Evolutionary conservation across 2,329 filamentous ascomycete genomes (phyloP), one percentile per base, ranked within the genome.

Genomic region (Penicillium hesseltinei): DNA sequence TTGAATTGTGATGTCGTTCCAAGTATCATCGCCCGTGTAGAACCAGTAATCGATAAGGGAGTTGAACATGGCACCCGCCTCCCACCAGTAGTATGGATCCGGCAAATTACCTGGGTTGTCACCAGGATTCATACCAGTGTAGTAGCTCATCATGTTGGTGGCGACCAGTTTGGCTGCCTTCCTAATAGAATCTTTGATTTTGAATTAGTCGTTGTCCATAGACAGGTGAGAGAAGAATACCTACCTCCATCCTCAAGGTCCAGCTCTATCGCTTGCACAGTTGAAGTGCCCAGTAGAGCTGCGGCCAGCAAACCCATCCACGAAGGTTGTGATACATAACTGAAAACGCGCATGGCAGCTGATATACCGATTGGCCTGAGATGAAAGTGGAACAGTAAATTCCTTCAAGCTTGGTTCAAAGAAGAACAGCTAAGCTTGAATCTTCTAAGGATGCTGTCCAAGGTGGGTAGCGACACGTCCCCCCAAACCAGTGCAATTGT

Each of bases 101-200:
- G 80, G 76, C 51, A 84, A 60, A 58, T 81, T 79, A 39, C 81
- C 81, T 1, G 81, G 78, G 21, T 78, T 75, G 58, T 82, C 78
- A 33, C 79, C 80, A 9, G 79, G 75, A 27, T 76, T 78, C 59
- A 70, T 67, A 17, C 72, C 72, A 0, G 78, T 80, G 63, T 85
- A 85, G 60, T 81, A 81, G 27, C 69, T 73, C 67, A 84, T 80
- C 72, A 84, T 79, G 44, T 75, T 75, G 60, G 73, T 74, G 5
- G 78, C 78, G 50, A 80, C 69, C 21, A 72, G 72, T 51, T 73
- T 75, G 7, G 80, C 75, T 17, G 78, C 77, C 53, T 70, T 64
- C 57, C 78, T 81, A 60, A 82, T 79, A 2, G 78, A 81, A 17
- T 74, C 79, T 75, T 75, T n/a, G 17, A 29, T 21, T 1, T 2